phyloP scores from a whole-genome alignment of 148 eudicot species.

The Euryodendron excelsum region DNA sequence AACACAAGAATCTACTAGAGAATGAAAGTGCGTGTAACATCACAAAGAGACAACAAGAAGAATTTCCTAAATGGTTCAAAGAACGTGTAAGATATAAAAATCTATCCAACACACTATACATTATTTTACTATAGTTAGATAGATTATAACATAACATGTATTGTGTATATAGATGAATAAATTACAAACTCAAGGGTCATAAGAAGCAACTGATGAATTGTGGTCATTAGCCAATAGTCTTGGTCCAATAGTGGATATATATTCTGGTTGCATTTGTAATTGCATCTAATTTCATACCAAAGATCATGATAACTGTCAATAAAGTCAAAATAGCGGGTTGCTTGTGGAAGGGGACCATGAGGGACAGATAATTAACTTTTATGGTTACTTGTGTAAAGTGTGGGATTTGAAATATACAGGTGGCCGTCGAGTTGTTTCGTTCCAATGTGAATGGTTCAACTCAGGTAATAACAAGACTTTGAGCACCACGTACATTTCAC shows the following conservation, averaged over 20 bases:
- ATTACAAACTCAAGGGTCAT: neutral
- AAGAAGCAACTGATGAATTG: too few relatives aligned
- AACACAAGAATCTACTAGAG: too few relatives aligned
- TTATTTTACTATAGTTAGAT: neutral
- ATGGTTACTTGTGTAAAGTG: neutral
- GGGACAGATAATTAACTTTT: neutral
- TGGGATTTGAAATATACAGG: neutral
- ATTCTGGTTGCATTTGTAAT: conserved; percentile 8
- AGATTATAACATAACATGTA: neutral
- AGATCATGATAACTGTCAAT: neutral
- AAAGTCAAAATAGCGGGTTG: conserved; percentile 12
- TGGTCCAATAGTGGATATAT: neutral
- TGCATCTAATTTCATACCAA: neutral
- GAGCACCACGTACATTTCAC: neutral
- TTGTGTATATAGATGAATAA: neutral
- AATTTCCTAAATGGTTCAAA: too few relatives aligned
- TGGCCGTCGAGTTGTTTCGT: too few relatives aligned
- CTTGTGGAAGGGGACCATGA: conserved; percentile 1
- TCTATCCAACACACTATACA: neutral
- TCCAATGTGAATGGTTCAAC: conserved; percentile 16
- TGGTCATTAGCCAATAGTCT: conserved; percentile 12
- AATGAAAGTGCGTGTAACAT: too few relatives aligned
- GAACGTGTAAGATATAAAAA: too few relatives aligned
- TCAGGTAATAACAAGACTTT: neutral
- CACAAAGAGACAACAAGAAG: too few relatives aligned